Conservation (phyloP, 345 rosid genomes). For the Citrus trifoliata region DNA sequence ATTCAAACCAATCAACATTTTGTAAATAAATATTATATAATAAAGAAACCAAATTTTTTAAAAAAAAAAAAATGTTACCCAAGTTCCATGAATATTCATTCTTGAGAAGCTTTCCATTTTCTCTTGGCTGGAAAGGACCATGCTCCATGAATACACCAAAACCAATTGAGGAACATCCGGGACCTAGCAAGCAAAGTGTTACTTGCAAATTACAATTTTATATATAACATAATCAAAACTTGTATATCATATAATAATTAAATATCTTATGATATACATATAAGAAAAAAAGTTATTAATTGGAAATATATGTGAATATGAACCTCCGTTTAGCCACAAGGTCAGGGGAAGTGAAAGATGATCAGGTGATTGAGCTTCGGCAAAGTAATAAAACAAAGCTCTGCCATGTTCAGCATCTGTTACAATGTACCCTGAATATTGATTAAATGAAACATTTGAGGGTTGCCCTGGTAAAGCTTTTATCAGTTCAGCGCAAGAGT, state of each 20-base stretch:
- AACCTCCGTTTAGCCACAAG: slow-evolving; percentile 35
- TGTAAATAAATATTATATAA: neutral
- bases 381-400: slow-evolving; percentile 35
- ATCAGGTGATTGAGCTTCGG: slow-evolving; percentile 19
- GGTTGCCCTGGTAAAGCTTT: slow-evolving; percentile 37
- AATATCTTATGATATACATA: neutral
- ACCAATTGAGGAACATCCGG: slow-evolving; percentile 44
- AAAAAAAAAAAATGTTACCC: slow-evolving; percentile 2
- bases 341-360: slow-evolving; percentile 27
- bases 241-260: neutral
- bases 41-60: no score
- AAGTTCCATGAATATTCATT: slow-evolving; percentile 38
- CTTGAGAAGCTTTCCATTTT: slow-evolving; percentile 25
- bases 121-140: slow-evolving; percentile 34
- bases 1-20: neutral
- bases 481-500: slow-evolving; percentile 26
- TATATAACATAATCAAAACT: neutral
- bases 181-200: slow-evolving; percentile 13
- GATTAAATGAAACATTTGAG: slow-evolving; percentile 23
- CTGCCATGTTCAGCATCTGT: slow-evolving; percentile 27
- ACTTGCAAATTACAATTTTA: no score
- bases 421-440: slow-evolving; percentile 33
- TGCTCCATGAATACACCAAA: slow-evolving; percentile 35
- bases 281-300: neutral
- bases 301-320: neutral